Base-by-base conservation (phyloP, 75 land plant species). In the Ceratopteris richardii region DNA sequence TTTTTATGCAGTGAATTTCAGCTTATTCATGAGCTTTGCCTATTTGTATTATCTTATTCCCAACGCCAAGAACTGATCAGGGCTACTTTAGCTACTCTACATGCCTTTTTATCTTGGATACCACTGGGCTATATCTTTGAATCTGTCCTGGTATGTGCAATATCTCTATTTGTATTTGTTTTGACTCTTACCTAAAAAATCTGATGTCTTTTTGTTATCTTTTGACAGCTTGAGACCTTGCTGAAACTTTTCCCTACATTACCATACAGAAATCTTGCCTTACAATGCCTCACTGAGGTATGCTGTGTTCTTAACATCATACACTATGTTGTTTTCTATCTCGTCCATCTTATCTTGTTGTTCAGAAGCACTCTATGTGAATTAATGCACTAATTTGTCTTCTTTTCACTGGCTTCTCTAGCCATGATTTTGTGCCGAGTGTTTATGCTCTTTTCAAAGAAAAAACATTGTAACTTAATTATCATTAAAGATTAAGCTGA, bases 31-130 rank as follows among this genome's bases (percentile, higher is more conserved):
- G 97, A 90, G 79, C 63, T 95, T 31, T 95, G 99, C 76, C 68
- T 87, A 46, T 95, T 84, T 65, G 97, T 95, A 3, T 67, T 95
- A 20, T 90, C 97, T 0, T 78, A 79, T 46, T 95, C 99, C 29
- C 92, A 95, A 61, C 79, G 86, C 21, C 65, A 92, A 37, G 97
- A 95, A 64, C 91, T 95, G 28, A 84, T 95, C 63, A 79, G 93
- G 27, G 93, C 89, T 14, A 95, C 99, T 3, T 56, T 95, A 28
- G 80, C 84, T 24, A 95, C 97, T 26, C 60, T 95, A 58, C 99
- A 95, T 76, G 99, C 99, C 21, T 95, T 87, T 42, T 71, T 95
- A 23, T 87, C 99, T 27, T 95, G 99, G 99, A 84, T 90, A 25
- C 99, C 99, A 14, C 56, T 95, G 24, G 97, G 97, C 19, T 90